Evolutionary conservation across 2,329 filamentous ascomycete species (phyloP).

Genomic region (Aspergillus sp.): DNA sequence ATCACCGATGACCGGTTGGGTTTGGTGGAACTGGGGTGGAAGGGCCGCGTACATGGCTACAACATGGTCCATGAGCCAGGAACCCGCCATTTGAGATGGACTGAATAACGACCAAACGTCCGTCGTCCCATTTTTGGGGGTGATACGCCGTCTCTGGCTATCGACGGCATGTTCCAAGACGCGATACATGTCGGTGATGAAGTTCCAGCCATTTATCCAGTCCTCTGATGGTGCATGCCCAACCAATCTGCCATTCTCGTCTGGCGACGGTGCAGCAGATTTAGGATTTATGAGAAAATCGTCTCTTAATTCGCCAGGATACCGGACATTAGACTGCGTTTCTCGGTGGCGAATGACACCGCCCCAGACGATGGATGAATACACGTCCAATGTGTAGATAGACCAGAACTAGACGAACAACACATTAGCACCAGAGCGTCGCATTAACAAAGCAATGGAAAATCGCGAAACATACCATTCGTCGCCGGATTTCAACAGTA

Average conservation of each 20-base stretch:
- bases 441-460: neutral
- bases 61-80: constrained; percentile 5
- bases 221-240: neutral
- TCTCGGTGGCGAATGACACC: constrained; percentile 1
- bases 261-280: neutral
- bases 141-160: neutral
- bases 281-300: neutral
- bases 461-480: neutral
- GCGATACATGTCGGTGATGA: constrained; percentile 4
- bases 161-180: constrained; percentile 1
- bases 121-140: neutral
- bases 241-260: neutral
- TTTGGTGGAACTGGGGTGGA: neutral
- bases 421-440: neutral
- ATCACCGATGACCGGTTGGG: neutral
- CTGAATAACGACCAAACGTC: constrained; percentile 1
- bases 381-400: constrained; percentile 3
- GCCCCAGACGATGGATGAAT: constrained; percentile 6
- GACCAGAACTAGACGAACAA: neutral
- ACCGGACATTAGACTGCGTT: constrained; percentile 1
- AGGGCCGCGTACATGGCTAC: neutral
- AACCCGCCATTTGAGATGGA: neutral
- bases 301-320: neutral
- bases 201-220: constrained; percentile 4
- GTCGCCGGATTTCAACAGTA: neutral